Conservation (phyloP, 2,329 filamentous ascomycete genomes). For the Madurella mycetomatis region DNA sequence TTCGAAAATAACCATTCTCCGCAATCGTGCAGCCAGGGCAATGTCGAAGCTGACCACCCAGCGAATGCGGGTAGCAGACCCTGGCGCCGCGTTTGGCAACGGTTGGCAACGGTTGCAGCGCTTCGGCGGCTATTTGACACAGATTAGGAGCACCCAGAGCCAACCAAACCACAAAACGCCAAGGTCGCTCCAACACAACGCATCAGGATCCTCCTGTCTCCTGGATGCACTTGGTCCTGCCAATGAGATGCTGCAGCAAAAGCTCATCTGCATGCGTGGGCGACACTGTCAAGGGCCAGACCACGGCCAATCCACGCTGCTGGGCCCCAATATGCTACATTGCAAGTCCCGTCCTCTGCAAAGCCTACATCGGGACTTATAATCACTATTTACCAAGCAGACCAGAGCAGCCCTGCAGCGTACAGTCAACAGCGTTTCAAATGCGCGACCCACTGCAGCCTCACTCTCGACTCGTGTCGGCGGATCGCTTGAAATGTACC, state of each 20-base stretch:
- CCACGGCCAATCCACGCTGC: background rate
- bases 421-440: background rate
- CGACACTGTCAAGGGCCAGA: background rate
- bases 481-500: background rate
- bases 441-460: background rate
- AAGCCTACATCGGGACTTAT: too few species aligned
- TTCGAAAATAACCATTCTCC: too few species aligned
- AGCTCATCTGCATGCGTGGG: background rate
- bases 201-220: background rate
- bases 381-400: too few species aligned
- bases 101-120: background rate
- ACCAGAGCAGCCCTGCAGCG: too few species aligned
- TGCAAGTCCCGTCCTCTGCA: background rate
- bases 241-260: background rate
- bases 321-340: background rate
- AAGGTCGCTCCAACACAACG: background rate
- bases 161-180: conserved; percentile 3
- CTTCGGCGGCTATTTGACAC: conserved; percentile 4
- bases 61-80: too few species aligned
- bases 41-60: too few species aligned
- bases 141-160: background rate
- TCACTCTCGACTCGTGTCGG: background rate
- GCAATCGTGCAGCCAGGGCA: too few species aligned
- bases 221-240: background rate
- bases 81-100: too few species aligned